Conservation (phyloP, 176 grass and related monocot genomes). For the Raddia distichophylla region DNA sequence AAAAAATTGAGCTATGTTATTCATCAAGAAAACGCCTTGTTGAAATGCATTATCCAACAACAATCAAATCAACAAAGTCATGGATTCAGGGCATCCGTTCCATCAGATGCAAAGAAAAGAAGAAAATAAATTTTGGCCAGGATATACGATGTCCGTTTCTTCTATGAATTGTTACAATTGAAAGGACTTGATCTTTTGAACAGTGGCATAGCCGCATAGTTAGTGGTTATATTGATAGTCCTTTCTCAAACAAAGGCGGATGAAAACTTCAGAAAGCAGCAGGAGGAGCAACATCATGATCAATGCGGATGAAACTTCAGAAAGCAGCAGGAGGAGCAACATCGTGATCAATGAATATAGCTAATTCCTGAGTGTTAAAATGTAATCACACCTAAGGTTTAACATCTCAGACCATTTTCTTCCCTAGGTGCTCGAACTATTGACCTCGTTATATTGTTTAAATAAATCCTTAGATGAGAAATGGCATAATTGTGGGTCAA, state of each 20-base stretch:
- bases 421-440: background rate
- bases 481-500: background rate
- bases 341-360: background rate
- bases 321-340: background rate
- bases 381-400: background rate
- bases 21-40: background rate
- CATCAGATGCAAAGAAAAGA: background rate
- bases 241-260: background rate
- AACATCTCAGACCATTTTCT: background rate
- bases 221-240: background rate
- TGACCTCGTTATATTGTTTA: background rate
- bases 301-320: background rate
- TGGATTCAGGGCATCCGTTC: background rate
- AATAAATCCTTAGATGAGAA: background rate
- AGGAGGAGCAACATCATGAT: background rate
- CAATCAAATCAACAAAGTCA: background rate
- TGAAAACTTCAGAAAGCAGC: background rate
- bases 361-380: background rate
- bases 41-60: background rate
- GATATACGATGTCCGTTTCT: background rate
- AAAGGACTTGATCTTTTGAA: background rate
- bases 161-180: background rate
- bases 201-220: background rate
- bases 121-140: background rate
- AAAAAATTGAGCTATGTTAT: background rate